These are phyloP conservation scores for Erysimum cheiranthoides DNA, from an alignment of 345 rosid genomes.

Conservation along the genomic window DNA sequence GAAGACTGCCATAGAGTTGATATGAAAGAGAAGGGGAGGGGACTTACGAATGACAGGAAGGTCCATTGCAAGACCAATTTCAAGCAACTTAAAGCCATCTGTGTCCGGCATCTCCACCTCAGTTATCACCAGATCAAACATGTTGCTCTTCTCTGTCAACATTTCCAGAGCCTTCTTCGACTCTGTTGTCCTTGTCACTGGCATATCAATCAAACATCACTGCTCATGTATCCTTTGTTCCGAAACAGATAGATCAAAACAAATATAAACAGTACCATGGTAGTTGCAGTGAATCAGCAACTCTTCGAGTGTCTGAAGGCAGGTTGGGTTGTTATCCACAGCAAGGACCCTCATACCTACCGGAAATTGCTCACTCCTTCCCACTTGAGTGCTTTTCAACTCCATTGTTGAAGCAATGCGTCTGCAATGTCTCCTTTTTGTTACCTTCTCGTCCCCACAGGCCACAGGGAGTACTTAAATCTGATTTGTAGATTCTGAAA, in stretches of 20 bases:
- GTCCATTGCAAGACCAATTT: constrained; percentile 91
- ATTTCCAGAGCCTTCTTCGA: constrained; percentile 66
- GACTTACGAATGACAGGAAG: constrained; percentile 90
- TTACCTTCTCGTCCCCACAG: constrained; percentile 2
- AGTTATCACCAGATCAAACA: constrained; percentile 76
- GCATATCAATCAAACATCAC: constrained; percentile 28
- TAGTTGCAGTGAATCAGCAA: constrained; percentile 82
- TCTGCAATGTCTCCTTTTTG: constrained; percentile 18
- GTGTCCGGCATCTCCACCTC: constrained; percentile 93
- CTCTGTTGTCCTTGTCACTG: constrained; percentile 80
- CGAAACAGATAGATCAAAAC: neutral
- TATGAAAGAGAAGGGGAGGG: neutral
- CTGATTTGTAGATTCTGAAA: neutral
- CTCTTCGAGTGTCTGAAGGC: constrained; percentile 63
- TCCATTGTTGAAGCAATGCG: constrained; percentile 34
- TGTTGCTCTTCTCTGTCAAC: constrained; percentile 68
- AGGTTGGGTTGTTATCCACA: constrained; percentile 79
- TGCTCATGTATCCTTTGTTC: neutral
- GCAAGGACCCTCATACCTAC: constrained; percentile 85
- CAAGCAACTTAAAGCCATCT: constrained; percentile 89
- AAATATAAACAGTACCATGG: constrained; percentile 51
- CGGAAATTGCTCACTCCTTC: constrained; percentile 60
- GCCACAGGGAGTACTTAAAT: neutral
- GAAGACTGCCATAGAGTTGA: neutral
- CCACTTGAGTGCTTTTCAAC: constrained; percentile 17